Evolutionary conservation across 768 basidiomycete genomes (phyloP).

Genomic region (Boletales sp.): DNA sequence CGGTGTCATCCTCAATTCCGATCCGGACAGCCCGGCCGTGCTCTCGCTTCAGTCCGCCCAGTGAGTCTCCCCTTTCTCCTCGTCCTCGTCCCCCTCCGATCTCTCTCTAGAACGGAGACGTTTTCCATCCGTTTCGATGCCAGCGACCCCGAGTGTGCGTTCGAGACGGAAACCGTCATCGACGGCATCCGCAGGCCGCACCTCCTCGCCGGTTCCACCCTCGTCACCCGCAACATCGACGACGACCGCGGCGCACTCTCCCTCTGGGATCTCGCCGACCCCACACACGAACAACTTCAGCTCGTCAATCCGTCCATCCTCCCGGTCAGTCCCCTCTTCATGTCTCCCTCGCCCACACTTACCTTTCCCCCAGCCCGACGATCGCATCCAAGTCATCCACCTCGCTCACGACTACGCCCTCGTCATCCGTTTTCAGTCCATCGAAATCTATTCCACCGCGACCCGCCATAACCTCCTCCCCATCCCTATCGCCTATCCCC

Average conservation of each 20-base stretch:
- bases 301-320: conserved; percentile 33
- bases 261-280: conserved; percentile 35
- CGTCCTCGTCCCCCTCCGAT: background rate
- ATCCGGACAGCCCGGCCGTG: conserved; percentile 28
- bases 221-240: conserved; percentile 36
- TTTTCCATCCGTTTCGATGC: conserved; percentile 38
- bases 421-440: conserved; percentile 38
- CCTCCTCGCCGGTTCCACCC: conserved; percentile 33
- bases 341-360: background rate
- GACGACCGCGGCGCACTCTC: conserved; percentile 28
- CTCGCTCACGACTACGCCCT: conserved; percentile 43
- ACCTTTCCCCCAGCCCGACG: conserved; percentile 28
- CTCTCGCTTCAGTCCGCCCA: conserved; percentile 43
- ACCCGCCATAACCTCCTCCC: conserved; percentile 20
- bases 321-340: conserved; percentile 24
- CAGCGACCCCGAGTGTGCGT: conserved; percentile 34
- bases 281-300: conserved; percentile 27
- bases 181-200: conserved; percentile 33
- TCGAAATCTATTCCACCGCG: conserved; percentile 42
- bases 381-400: conserved; percentile 39
- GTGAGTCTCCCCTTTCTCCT: conserved; percentile 31
- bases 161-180: conserved; percentile 31
- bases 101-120: conserved; percentile 37
- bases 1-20: conserved; percentile 47
- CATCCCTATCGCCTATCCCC: conserved; percentile 36